Conservation (phyloP, 2,329 filamentous ascomycete species). For the Aureobasidium sp. region DNA sequence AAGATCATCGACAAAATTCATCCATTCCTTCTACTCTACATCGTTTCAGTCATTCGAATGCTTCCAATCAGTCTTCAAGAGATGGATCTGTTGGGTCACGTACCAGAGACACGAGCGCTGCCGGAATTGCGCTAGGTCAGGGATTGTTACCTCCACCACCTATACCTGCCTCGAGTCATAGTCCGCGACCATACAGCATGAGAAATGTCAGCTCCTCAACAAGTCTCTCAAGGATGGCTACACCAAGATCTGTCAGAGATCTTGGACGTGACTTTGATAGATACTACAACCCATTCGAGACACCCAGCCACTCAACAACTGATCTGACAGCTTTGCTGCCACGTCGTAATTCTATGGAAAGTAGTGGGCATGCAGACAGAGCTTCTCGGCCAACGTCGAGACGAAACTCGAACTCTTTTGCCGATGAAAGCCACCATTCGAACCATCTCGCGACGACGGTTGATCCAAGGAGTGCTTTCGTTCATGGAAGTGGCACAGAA, state of each 20-base stretch:
- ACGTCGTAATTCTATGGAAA: slow-evolving; percentile 15
- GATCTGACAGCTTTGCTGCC: slow-evolving; percentile 21
- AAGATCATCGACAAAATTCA: not conserved
- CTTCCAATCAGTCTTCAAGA: slow-evolving; percentile 6
- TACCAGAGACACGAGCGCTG: slow-evolving; percentile 16
- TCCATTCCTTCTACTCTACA: not conserved
- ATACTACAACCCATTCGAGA: slow-evolving; percentile 30
- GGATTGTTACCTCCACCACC: slow-evolving; percentile 11
- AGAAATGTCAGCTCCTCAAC: slow-evolving; percentile 19
- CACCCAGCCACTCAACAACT: slow-evolving; percentile 24
- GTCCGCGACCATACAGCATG: slow-evolving; percentile 15
- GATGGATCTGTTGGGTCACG: slow-evolving; percentile 12
- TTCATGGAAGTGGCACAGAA: slow-evolving; percentile 22
- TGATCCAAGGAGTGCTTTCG: not conserved
- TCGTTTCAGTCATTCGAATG: not conserved
- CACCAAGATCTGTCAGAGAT: slow-evolving; percentile 27
- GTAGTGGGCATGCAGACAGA: slow-evolving; percentile 9
- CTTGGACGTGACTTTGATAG: slow-evolving; percentile 29
- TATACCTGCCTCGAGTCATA: slow-evolving; percentile 10
- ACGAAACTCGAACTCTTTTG: slow-evolving; percentile 26
- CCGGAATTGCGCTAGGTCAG: slow-evolving; percentile 11
- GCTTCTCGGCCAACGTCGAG: slow-evolving; percentile 18
- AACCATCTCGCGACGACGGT: not conserved
- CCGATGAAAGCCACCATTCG: slow-evolving; percentile 18
- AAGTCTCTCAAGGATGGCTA: slow-evolving; percentile 20